A percentile compares a stretch with the other conserved stretches of the same genome.
Evolutionary conservation across 192 early-diverging fungal genomes (phyloP).

Genomic region (Gigaspora rosea): DNA sequence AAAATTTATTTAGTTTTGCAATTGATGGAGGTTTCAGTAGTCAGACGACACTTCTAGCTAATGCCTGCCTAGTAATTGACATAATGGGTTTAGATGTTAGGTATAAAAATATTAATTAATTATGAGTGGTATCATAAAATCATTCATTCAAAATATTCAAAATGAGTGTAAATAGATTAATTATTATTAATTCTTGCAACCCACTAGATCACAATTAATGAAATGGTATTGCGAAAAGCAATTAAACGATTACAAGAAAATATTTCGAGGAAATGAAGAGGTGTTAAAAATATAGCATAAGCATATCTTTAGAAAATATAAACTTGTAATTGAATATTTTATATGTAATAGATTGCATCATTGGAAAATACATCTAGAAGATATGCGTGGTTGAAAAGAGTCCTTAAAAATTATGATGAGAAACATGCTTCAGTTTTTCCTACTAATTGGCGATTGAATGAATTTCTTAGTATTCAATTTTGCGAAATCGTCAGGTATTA

Average conservation of each 20-base stretch:
- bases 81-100: conserved; percentile 66
- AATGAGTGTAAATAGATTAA: background rate
- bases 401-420: conserved; percentile 90
- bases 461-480: conserved; percentile 72
- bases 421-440: conserved; percentile 85
- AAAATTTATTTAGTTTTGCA: conserved; percentile 66
- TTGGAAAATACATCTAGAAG: conserved; percentile 83
- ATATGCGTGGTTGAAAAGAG: conserved; percentile 91
- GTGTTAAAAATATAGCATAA: background rate
- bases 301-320: conserved; percentile 33
- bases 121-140: background rate
- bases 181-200: background rate
- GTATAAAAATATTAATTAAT: conserved; percentile 38
- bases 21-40: conserved; percentile 59
- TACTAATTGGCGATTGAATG: conserved; percentile 71
- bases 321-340: background rate
- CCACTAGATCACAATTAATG: conserved; percentile 54
- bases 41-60: conserved; percentile 57
- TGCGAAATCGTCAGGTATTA: conserved; percentile 80
- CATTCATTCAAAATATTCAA: background rate
- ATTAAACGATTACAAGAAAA: conserved; percentile 76
- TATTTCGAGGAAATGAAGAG: conserved; percentile 61
- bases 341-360: conserved; percentile 62
- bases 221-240: conserved; percentile 84
- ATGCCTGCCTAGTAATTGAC: conserved; percentile 78